Conservation (phyloP, 2,329 filamentous ascomycete genomes). For the Phoma sp. region DNA sequence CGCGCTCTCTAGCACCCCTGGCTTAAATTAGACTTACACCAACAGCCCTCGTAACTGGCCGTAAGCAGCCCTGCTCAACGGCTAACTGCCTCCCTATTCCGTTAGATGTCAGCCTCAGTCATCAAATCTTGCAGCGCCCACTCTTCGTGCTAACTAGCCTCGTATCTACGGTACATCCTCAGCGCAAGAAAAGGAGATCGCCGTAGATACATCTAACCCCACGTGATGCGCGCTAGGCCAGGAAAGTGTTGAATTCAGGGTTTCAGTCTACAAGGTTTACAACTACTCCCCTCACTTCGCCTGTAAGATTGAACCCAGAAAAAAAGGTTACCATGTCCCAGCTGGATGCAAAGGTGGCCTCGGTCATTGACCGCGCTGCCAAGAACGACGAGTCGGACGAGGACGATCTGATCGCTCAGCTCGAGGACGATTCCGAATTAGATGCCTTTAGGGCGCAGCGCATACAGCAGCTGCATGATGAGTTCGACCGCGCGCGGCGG, state of each 20-base stretch:
- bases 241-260: slow-evolving; percentile 5
- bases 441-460: slow-evolving; percentile 63
- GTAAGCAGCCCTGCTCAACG: slow-evolving; percentile 14
- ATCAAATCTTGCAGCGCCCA: background rate
- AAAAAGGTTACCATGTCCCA: slow-evolving; percentile 49
- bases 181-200: background rate
- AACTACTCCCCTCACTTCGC: slow-evolving; percentile 25
- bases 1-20: slow-evolving; percentile 29
- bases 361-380: slow-evolving; percentile 53
- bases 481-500: slow-evolving; percentile 59
- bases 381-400: slow-evolving; percentile 58
- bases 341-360: slow-evolving; percentile 59
- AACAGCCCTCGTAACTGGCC: slow-evolving; percentile 17
- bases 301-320: slow-evolving; percentile 8
- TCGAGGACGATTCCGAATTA: slow-evolving; percentile 62
- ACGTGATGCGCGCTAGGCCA: slow-evolving; percentile 19
- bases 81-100: slow-evolving; percentile 13
- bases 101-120: slow-evolving; percentile 7
- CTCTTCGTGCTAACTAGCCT: background rate
- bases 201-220: background rate
- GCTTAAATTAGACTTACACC: slow-evolving; percentile 22
- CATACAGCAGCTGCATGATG: slow-evolving; percentile 63
- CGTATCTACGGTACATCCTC: background rate
- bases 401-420: slow-evolving; percentile 65
- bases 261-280: slow-evolving; percentile 2